Conservation (phyloP, 805 yeast species). For the Sugiyamaella mastotermitis region DNA sequence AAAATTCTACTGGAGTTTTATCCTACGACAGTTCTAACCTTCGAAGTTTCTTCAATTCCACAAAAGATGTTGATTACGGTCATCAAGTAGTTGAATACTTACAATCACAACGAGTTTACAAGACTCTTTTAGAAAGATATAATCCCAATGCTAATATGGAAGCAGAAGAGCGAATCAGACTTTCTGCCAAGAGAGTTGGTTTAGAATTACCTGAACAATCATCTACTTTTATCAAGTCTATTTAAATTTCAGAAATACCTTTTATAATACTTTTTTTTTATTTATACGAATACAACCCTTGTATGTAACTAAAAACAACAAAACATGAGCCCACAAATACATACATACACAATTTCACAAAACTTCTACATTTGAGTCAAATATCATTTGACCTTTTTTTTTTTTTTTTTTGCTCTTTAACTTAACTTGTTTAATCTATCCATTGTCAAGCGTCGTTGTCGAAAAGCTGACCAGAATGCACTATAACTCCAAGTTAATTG, state of each 20-base stretch:
- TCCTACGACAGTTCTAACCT: slow-evolving; percentile 18
- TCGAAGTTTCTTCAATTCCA: slow-evolving; percentile 14
- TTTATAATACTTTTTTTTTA: not conserved
- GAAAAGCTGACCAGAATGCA: slow-evolving; percentile 57
- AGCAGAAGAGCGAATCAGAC: slow-evolving; percentile 70
- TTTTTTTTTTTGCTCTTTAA: no score
- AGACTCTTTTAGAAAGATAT: slow-evolving; percentile 74
- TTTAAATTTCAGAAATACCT: not conserved
- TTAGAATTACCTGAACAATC: slow-evolving; percentile 50
- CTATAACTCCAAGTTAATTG: slow-evolving; percentile 90
- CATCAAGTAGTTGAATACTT: slow-evolving; percentile 59
- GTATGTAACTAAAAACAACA: no score
- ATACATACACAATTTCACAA: no score
- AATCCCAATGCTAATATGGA: slow-evolving; percentile 77
- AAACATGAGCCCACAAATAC: no score
- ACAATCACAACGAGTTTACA: slow-evolving; percentile 68
- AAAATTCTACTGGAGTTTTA: not conserved
- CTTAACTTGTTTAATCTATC: not conserved
- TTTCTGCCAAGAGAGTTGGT: slow-evolving; percentile 88
- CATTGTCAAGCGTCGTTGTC: slow-evolving; percentile 18
- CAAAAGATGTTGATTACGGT: slow-evolving; percentile 34
- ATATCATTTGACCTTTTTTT: no score
- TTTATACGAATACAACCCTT: not conserved
- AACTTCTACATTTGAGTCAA: no score
- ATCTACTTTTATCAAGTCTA: not conserved